Base-by-base conservation (phyloP, 768 basidiomycete species). In the Phanerodontia chrysosporium region DNA sequence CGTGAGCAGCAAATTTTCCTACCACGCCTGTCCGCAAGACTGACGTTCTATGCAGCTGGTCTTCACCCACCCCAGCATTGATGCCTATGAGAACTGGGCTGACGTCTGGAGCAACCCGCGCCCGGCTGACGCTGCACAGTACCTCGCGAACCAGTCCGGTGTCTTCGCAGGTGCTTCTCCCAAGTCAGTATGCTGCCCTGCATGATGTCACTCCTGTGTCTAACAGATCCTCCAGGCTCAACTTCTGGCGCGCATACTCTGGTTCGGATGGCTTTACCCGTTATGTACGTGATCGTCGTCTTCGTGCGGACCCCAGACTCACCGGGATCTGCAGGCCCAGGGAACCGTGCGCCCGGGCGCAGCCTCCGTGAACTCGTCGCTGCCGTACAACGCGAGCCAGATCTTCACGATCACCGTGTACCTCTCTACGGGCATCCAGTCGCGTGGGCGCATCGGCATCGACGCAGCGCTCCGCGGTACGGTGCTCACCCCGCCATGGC, bases 21-120 rank as follows among this genome's bases (percentile, higher is more conserved):
- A 3, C 39, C 54, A 25, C 24, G 27, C 18, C 28, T 8, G 7
- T 21, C 28, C 21, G 24, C 21, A 21, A 24, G 2, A 28, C 57
- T 57, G 24, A 58, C 21, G 29, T 8, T 27, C 4, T 1, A 39
- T 24, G 10, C 58, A 83, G 80, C 69, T 85, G 64, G 81, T 86
- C 22, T 85, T 87, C 73, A 84, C 82, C 5, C 84, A 86, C 67
- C 84, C 84, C 1, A 74, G 74, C 39, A 74, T 87, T 60, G 82
- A 86, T 64, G 77, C 82, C 1, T 85, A 85, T 65, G 82, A 86
- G n/a, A 85, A 84, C 69, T 87, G 84, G 85, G 80, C 78, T 1
- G 63, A 78, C 39, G 80, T 85, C 2, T 85, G 81, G 82, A 69
- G 71, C 30, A 71, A 73, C 67, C 84, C 85, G 25, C 76, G 79